phyloP scores from a whole-genome alignment of 768 basidiomycete genomes.

The Boletellus emodensis region DNA sequence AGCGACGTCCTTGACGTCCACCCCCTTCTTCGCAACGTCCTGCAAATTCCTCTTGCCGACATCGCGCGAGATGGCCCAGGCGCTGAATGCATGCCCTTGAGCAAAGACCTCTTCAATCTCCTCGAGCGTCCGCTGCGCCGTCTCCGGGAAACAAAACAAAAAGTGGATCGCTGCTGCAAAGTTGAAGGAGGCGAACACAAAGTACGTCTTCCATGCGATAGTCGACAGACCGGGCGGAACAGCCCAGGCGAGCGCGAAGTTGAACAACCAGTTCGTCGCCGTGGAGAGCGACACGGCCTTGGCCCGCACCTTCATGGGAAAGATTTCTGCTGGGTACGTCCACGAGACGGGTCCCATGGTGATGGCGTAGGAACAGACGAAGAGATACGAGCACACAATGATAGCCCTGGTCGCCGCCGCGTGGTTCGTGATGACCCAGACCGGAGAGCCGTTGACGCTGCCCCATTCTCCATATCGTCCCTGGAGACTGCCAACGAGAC shows the following conservation, averaged over 20 bases:
- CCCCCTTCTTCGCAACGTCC: conserved; percentile 31
- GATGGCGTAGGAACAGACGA: conserved; percentile 69
- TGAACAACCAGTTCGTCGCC: conserved; percentile 60
- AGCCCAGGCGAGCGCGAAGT: conserved; percentile 70
- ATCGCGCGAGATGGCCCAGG: conserved; percentile 62
- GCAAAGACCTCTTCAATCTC: conserved; percentile 77
- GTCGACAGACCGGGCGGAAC: conserved; percentile 64
- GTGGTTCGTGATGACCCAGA: conserved; percentile 62
- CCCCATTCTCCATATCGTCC: conserved; percentile 65
- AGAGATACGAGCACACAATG: conserved; percentile 75
- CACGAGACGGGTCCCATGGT: conserved; percentile 77
- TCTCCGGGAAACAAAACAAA: conserved; percentile 80
- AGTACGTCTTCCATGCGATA: conserved; percentile 75
- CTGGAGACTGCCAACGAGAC: conserved; percentile 74
- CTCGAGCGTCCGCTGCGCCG: conserved; percentile 67
- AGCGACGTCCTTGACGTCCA: conserved; percentile 6
- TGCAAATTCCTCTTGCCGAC: conserved; percentile 61
- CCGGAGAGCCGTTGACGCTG: conserved; percentile 34
- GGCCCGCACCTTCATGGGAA: conserved; percentile 64
- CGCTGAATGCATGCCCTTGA: conserved; percentile 63
- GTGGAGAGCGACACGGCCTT: conserved; percentile 49
- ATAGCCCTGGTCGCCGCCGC: conserved; percentile 58
- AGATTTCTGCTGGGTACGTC: conserved; percentile 72
- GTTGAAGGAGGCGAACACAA: conserved; percentile 77
- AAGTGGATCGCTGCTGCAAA: conserved; percentile 67